These are phyloP conservation scores for Citropsis articulata DNA, from an alignment of 345 rosid genomes.

Conservation along the genomic window DNA sequence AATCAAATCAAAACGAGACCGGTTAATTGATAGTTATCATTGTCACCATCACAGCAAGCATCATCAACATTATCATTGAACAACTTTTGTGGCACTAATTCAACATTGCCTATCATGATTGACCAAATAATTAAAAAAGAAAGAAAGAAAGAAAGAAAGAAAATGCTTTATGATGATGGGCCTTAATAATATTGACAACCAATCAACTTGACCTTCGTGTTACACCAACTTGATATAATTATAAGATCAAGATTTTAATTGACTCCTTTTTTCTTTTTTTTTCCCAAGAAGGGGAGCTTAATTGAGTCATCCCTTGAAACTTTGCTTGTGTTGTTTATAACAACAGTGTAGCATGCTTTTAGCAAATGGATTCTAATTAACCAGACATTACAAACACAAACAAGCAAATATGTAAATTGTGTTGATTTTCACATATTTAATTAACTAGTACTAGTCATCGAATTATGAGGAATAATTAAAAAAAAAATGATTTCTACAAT, in stretches of 20 bases:
- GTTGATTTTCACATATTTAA: too few relatives aligned
- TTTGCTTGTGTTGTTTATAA: background rate
- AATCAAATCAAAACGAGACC: slow-evolving; percentile 4
- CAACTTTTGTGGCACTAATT: background rate
- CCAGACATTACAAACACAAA: too few relatives aligned
- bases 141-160: too few relatives aligned
- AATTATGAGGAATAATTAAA: too few relatives aligned
- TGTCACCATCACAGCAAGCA: slow-evolving; percentile 10
- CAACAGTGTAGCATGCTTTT: too few relatives aligned
- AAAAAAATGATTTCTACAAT: too few relatives aligned
- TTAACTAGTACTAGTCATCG: too few relatives aligned
- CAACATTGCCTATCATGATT: slow-evolving; percentile 5
- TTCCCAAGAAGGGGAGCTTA: too few relatives aligned
- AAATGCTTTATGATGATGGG: background rate
- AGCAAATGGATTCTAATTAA: too few relatives aligned
- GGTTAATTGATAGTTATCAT: background rate
- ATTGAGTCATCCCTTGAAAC: slow-evolving; percentile 9
- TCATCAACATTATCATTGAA: slow-evolving; percentile 20
- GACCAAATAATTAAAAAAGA: background rate
- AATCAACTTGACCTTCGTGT: slow-evolving; percentile 13
- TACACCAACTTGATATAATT: slow-evolving; percentile 10
- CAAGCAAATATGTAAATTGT: too few relatives aligned
- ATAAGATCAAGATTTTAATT: slow-evolving; percentile 11
- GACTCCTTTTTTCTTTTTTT: background rate
- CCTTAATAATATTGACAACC: slow-evolving; percentile 24